Evolutionary conservation across 1,139 yeast species (phyloP), one percentile per base, ranked within the genome.

Genomic region (Hyphopichia fennica): DNA sequence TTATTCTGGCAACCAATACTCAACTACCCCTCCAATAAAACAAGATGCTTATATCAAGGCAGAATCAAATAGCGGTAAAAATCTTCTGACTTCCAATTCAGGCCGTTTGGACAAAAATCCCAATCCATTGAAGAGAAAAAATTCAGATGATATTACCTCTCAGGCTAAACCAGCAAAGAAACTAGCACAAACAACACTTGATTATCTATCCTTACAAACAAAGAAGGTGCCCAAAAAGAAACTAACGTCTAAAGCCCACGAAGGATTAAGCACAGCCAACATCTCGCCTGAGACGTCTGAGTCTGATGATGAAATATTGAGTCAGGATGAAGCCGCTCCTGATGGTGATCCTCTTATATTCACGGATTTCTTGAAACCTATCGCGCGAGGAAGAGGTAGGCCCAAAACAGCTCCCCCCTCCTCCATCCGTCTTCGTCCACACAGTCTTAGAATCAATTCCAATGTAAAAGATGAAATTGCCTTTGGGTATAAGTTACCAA

Each of bases 271-370:
- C 23, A 30, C 37, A 5, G 15, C 29, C 15, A 34, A 20, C 15
- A 34, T 34, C 17, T 22, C 37, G 13, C 37, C 37, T 13, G 37
- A 23, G 11, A 23, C 22, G 18, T 35, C 37, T 4, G 29, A 16
- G 15, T 25, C 31, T 2, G 37, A 35, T 18, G 18, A n/a, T 22
- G 31, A 25, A 15, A 23, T 23, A 8, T 14, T 20, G 3, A 25
- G 22, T 14, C 15, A 35, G 11, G 37, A 25, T 16, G 37, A 35
- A 3, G n/a, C 19, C 4, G 16, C 37, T 8, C 28, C 23, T 18
- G 37, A 35, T 9, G 37, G 31, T 10, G 46, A 46, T 10, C 34
- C 38, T 9, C 37, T 34, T 4, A 18, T 36, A 10, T 29, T 35
- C 13, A 32, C 39, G 20, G 39, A 37, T 16, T 19, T 37, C 14